Conservation (phyloP, 208 protist species). For the Trypanosoma scelopori region DNA sequence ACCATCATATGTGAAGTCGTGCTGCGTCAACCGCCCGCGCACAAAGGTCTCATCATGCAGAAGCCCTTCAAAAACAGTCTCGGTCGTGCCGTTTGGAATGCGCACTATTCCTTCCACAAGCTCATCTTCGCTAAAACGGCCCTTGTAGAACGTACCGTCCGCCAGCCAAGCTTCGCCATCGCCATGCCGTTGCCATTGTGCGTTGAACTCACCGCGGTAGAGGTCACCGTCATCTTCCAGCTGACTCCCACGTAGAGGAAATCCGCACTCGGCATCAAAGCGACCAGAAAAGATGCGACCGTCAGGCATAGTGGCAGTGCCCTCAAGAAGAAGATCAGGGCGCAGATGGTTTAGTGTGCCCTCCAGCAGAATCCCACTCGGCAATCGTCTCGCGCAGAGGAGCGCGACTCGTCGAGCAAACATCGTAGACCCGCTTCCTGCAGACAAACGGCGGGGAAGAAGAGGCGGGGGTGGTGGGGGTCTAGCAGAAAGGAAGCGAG, state of each 20-base stretch:
- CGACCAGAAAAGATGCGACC: slow-evolving; percentile 74
- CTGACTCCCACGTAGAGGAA: slow-evolving; percentile 67
- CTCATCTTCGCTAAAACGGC: slow-evolving; percentile 74
- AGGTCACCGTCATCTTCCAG: slow-evolving; percentile 90
- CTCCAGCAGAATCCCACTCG: slow-evolving; percentile 66
- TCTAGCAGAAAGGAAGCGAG: neutral
- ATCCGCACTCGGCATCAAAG: slow-evolving; percentile 62
- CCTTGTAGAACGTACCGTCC: slow-evolving; percentile 86
- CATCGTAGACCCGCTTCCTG: slow-evolving; percentile 13
- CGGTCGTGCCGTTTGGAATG: slow-evolving; percentile 83
- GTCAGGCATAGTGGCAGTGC: slow-evolving; percentile 65
- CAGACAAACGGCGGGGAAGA: too few species aligned
- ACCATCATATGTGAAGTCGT: slow-evolving; percentile 86
- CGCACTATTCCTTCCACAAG: slow-evolving; percentile 80
- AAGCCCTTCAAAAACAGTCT: slow-evolving; percentile 80
- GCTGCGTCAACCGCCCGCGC: slow-evolving; percentile 67
- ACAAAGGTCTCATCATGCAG: slow-evolving; percentile 85
- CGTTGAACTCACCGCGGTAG: slow-evolving; percentile 87
- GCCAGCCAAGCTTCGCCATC: slow-evolving; percentile 82
- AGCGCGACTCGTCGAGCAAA: slow-evolving; percentile 17
- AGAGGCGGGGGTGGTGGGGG: too few species aligned
- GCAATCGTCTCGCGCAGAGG: slow-evolving; percentile 50
- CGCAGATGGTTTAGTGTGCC: slow-evolving; percentile 64
- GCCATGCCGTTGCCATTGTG: slow-evolving; percentile 84
- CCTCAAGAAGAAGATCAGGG: slow-evolving; percentile 51